Evolutionary conservation across 1,139 yeast species (phyloP), one percentile per base, ranked within the genome.

Genomic region (Diutina sp.): DNA sequence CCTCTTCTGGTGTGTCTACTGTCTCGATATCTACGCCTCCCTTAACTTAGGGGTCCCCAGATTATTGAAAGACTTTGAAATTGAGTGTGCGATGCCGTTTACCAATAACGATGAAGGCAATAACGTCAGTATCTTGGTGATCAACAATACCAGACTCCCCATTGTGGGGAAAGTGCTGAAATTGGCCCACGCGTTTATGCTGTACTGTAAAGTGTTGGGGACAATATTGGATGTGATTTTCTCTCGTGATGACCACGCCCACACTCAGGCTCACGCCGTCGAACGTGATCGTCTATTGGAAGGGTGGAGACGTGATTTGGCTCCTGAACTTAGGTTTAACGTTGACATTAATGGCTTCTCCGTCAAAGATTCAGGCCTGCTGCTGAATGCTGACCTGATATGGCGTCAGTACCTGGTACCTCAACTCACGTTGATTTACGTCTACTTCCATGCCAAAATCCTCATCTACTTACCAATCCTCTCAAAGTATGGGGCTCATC

Each of bases 11-110:
- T 84, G 90, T 61, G 80, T 85, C 50, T 90, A 88, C 67, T 78
- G 85, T 48, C 74, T 90, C 61, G 97, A 90, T 66, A 79, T 84
- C 2, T 88, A 87, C 66, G 76, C 90, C 28, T 82, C 93, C 1
- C 78, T 88, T 59, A 84, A 83, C 58, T 71, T 90, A 55, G 97
- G 97, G 54, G 89, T 89, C 35, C 96, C 96, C 5, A 73, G 96
- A 60, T 69, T 89, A 56, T 69, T 90, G 50, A 85, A 86, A 64
- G 96, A 88, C 66, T 81, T 82, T 64, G 95, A 88, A 66, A 83
- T 89, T 56, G 95, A 89, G 67, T 89, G 96, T 73, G 91, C 93
- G 0, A 70, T 87, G 64, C 96, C 97, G 0, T 80, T 86, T 55
- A 78, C 63, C 55, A 72, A 69, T 58, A 69, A 77, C 56, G 72